Percentiles rank a stretch among this genome's conserved stretches.
Evolutionary conservation across 1,139 yeast species (phyloP).

Genomic region (Lodderomyces metapsilosis): DNA sequence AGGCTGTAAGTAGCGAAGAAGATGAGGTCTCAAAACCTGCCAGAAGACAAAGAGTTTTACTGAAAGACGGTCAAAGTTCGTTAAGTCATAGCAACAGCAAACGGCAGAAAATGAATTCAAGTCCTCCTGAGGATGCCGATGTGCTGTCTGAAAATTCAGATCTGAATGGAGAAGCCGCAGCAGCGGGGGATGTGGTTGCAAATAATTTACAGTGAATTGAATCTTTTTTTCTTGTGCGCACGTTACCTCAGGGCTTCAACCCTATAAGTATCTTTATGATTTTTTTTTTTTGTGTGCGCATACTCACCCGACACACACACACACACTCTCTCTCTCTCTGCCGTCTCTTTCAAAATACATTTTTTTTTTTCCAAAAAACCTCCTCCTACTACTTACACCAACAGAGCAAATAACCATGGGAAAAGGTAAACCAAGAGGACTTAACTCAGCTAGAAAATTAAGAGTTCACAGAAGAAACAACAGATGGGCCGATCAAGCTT

Average conservation of each 20-base stretch:
- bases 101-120: slow-evolving; percentile 4
- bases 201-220: no score
- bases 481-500: slow-evolving; percentile 99
- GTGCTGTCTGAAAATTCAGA: background rate
- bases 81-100: slow-evolving; percentile 1
- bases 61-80: background rate
- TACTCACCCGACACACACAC: background rate
- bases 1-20: background rate
- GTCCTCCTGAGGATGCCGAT: slow-evolving; percentile 1
- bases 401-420: slow-evolving; percentile 47
- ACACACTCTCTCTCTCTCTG: background rate
- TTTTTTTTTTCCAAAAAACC: background rate
- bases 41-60: slow-evolving; percentile 2
- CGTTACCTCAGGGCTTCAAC: background rate
- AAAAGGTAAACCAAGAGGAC: slow-evolving; percentile 96
- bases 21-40: background rate
- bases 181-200: no score
- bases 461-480: slow-evolving; percentile 99
- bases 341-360: no score
- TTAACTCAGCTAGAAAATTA: slow-evolving; percentile 99
- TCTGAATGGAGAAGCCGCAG: background rate
- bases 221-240: background rate
- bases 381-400: slow-evolving; percentile 4
- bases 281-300: background rate
- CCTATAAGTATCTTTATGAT: background rate